Conservation (phyloP, 164 flowering plant genomes). For the Aristolochia fimbriata region DNA sequence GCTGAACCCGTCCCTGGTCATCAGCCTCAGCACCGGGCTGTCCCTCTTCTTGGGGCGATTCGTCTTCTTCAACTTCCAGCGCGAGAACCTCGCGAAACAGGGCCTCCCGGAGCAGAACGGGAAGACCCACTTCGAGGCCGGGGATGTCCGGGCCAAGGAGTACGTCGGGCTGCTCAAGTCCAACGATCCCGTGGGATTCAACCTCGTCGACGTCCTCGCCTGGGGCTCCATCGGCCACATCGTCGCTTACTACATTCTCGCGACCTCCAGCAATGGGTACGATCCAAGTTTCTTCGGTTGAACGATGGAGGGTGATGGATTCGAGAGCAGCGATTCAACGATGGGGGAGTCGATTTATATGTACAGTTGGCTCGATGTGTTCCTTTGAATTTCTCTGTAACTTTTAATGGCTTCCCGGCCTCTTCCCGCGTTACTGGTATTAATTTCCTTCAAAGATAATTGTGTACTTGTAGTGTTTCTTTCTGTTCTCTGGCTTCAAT, state of each 20-base stretch:
- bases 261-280: constrained; percentile 95
- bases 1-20: constrained; percentile 63
- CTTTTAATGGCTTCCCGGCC: no score
- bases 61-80: constrained; percentile 97
- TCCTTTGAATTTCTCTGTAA: background rate
- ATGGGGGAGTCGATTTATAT: background rate
- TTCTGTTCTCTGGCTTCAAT: no score
- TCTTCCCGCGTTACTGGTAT: no score
- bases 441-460: no score
- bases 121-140: constrained; percentile 85
- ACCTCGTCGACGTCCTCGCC: constrained; percentile 93
- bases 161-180: constrained; percentile 87
- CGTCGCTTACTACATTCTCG: constrained; percentile 90
- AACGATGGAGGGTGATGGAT: background rate
- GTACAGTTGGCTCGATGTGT: constrained; percentile 5
- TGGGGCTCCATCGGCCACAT: constrained; percentile 99
- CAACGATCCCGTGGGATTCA: constrained; percentile 94
- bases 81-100: constrained; percentile 94
- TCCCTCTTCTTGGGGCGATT: constrained; percentile 94
- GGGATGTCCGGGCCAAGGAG: constrained; percentile 85
- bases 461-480: no score
- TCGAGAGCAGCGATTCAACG: background rate
- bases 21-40: constrained; percentile 91
- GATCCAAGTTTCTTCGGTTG: constrained; percentile 75
- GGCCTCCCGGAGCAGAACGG: constrained; percentile 85